These are phyloP conservation scores for Hamamelis virginiana DNA, from an alignment of 164 flowering plant species.

Conservation along the genomic window DNA sequence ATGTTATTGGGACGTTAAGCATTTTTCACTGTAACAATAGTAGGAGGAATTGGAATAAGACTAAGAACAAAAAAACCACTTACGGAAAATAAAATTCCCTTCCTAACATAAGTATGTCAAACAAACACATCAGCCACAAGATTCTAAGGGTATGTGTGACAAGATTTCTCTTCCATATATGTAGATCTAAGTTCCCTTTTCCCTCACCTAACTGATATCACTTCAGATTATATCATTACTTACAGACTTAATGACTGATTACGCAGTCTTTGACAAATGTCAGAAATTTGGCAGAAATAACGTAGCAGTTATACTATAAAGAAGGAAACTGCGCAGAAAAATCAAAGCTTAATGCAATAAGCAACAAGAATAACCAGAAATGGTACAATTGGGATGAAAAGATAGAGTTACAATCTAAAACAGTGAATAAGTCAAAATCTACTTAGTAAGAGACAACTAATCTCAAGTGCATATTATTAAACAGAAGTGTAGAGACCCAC, in stretches of 20 bases:
- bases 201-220: not conserved
- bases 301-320: not conserved
- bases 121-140: not conserved
- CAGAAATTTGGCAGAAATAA: too few species aligned
- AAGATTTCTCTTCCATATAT: not conserved
- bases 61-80: too few species aligned
- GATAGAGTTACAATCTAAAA: not conserved
- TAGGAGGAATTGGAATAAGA: too few species aligned
- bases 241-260: not conserved
- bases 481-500: slow-evolving; percentile 18
- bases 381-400: not conserved
- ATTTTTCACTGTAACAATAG: too few species aligned
- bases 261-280: not conserved
- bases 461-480: slow-evolving; percentile 1
- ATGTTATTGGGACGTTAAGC: too few species aligned
- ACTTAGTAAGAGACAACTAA: not conserved
- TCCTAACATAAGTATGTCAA: not conserved
- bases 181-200: not conserved
- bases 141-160: not conserved
- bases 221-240: too few species aligned
- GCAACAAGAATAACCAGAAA: not conserved
- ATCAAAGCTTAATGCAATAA: not conserved
- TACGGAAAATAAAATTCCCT: not conserved
- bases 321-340: not conserved
- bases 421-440: not conserved